Evolutionary conservation across 345 rosid species (phyloP).

Genomic region (Boechera retrofracta): DNA sequence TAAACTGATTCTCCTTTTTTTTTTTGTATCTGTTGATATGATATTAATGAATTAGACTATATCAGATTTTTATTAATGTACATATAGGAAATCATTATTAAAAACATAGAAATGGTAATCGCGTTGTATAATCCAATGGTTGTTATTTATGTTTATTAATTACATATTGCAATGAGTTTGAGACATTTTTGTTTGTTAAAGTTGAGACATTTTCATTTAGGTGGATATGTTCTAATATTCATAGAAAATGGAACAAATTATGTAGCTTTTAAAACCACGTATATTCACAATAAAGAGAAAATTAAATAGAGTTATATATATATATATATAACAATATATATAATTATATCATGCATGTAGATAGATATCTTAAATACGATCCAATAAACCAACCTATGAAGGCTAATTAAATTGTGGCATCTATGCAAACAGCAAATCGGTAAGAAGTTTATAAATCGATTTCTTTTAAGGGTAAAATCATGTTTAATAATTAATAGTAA

Average conservation of each 20-base stretch:
- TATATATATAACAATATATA: not conserved
- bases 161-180: not conserved
- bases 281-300: not conserved
- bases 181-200: not conserved
- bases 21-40: not conserved
- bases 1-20: not conserved
- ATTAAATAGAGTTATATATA: not conserved
- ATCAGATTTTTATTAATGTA: too few relatives aligned
- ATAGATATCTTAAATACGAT: not conserved
- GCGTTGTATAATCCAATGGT: too few relatives aligned
- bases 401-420: slow-evolving; percentile 11
- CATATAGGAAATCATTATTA: too few relatives aligned
- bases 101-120: too few relatives aligned
- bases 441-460: not conserved
- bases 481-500: not conserved
- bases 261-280: not conserved
- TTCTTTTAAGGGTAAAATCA: not conserved
- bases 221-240: not conserved
- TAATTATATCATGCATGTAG: not conserved
- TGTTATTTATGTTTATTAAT: not conserved
- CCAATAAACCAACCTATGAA: not conserved
- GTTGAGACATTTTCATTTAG: not conserved
- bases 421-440: not conserved
- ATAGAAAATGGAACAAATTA: not conserved
- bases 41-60: too few relatives aligned